Percentiles rank a stretch among this genome's conserved stretches.
Conservation (phyloP, 495 filamentous ascomycete genomes). For the Hypoxylon lienhwacheense region DNA sequence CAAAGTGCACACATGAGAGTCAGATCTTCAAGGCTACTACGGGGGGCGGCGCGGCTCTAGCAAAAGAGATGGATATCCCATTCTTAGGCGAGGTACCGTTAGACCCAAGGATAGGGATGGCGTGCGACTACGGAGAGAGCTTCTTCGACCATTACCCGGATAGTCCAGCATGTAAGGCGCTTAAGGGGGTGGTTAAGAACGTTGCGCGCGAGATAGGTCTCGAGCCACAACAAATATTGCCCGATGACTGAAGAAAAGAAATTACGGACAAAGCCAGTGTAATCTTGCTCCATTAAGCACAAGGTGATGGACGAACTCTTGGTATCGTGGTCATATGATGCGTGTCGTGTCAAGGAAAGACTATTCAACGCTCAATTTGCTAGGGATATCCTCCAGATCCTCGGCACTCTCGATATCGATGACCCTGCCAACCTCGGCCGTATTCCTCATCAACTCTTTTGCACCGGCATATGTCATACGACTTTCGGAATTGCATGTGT, state of each 20-base stretch:
- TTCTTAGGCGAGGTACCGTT: conserved; percentile 91
- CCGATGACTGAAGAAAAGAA: conserved; percentile 36
- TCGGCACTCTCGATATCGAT: conserved; percentile 77
- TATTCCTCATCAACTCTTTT: conserved; percentile 91
- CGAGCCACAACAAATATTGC: conserved; percentile 43
- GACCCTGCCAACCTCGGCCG: conserved; percentile 78
- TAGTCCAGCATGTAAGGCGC: conserved; percentile 79
- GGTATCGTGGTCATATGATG: background rate
- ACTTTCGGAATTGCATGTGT: conserved; percentile 77
- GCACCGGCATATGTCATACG: conserved; percentile 95
- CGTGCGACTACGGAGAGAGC: conserved; percentile 95
- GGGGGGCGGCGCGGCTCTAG: conserved; percentile 77
- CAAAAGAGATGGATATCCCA: conserved; percentile 79
- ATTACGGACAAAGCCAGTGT: conserved; percentile 13
- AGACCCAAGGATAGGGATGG: conserved; percentile 92
- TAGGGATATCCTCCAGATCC: conserved; percentile 73
- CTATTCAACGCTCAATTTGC: conserved; percentile 59
- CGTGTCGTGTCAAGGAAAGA: background rate
- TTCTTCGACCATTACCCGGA: conserved; percentile 94
- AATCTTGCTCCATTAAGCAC: conserved; percentile 13
- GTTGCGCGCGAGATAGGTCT: conserved; percentile 67
- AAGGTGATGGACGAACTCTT: background rate
- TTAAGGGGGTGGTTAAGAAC: conserved; percentile 72
- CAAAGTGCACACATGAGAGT: conserved; percentile 75
- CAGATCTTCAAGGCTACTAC: conserved; percentile 93